Base-by-base conservation (phyloP, 495 filamentous ascomycete genomes). In the Penicillium lividum region DNA sequence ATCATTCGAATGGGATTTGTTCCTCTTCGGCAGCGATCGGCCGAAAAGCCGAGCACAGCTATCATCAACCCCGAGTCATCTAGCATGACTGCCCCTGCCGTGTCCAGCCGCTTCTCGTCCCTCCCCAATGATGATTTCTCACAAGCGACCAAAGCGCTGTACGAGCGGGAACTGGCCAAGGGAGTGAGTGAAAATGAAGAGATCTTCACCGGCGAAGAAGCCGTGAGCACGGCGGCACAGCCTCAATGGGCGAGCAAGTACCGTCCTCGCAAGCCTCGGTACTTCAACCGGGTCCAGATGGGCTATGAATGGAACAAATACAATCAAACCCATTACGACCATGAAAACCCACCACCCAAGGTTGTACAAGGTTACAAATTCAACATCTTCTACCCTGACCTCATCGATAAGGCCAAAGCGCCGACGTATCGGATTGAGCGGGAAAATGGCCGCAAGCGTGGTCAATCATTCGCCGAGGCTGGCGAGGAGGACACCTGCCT, bases 231-330 rank as follows among this genome's bases (percentile, higher is more conserved):
- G 11, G 76, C 81, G 36, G 74, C 77, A 6, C 86, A 85, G 58
- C 86, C 91, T 5, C 84, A 86, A 61, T 99, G 94, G 94, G 89
- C 92, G 15, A 82, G 84, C 68, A 95, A 96, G 72, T 89, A 97
- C 67, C 85, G 92, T 15, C 93, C 95, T 25, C 83, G 94, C 51
- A 97, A 98, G 75, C 95, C 94, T 9, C 84, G 90, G 31, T 98
- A 98, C 75, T 98, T 99, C 82, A 98, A 98, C 69, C 87, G 94
- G 22, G 93, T 97, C 42, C 92, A 97, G 73, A 98, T 97, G 91
- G 94, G 94, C 42, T 99, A 97, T 73, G 94, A 99, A 70, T 99
- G 94, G 94, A 99, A 99, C 71, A 99, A 99, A 69, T 99, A 99
- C 80, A 99, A 99, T 66, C 94, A 99, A 73, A 99, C 94, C 2